These are phyloP conservation scores for Aspergillus sp. DNA, from an alignment of 2,329 filamentous ascomycete genomes.

Conservation along the genomic window DNA sequence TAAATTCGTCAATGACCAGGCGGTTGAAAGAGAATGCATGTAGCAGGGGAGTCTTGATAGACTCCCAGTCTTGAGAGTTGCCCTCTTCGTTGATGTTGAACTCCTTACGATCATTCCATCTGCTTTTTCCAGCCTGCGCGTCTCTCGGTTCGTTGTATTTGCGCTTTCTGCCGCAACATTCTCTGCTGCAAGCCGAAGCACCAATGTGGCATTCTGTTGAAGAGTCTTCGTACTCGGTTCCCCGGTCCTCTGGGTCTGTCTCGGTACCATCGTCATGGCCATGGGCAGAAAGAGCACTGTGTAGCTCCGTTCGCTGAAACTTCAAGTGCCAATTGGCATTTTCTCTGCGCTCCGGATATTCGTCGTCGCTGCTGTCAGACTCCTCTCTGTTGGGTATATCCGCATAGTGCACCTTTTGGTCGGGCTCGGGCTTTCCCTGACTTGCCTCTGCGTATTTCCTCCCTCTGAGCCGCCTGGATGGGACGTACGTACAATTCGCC, in stretches of 20 bases:
- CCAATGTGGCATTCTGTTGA: background rate
- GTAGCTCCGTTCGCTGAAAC: background rate
- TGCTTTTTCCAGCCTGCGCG: conserved; percentile 5
- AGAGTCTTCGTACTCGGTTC: conserved; percentile 6
- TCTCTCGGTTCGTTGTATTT: conserved; percentile 6
- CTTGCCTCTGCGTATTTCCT: conserved; percentile 16
- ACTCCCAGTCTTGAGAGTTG: conserved; percentile 13
- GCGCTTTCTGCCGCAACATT: conserved; percentile 1
- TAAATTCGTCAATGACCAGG: conserved; percentile 57
- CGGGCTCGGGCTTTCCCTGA: background rate
- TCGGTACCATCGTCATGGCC: background rate
- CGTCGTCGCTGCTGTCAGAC: conserved; percentile 7
- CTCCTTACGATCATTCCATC: conserved; percentile 13
- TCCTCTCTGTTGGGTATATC: conserved; percentile 13
- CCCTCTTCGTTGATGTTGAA: conserved; percentile 14
- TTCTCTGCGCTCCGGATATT: conserved; percentile 11
- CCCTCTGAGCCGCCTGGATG: conserved; percentile 25
- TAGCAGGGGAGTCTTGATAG: conserved; percentile 35
- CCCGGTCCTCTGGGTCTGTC: conserved; percentile 2
- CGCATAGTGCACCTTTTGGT: conserved; percentile 3
- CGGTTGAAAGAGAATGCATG: conserved; percentile 56
- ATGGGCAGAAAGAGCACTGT: background rate
- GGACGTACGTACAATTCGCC: conserved; percentile 31
- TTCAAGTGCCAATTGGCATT: conserved; percentile 8
- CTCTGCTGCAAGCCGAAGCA: background rate